Base-by-base conservation (phyloP, 73 alveolate genomes). In the Paramecium bursaria region DNA sequence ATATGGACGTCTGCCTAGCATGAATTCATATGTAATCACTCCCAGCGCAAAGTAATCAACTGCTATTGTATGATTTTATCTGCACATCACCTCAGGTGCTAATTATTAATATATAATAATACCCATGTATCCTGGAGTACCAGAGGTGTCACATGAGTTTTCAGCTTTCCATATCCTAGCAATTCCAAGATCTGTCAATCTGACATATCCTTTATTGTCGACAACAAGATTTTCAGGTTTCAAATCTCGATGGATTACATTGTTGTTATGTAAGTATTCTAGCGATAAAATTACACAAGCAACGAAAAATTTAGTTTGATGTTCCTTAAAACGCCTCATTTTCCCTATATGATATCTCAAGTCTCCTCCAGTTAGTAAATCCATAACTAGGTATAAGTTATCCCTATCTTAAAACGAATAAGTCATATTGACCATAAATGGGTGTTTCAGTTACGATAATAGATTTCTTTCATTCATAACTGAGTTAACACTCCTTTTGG, bases 101-200 rank as follows among this genome's bases (percentile, higher is more conserved):
- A 85, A 88, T 11, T 15, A 30, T 52, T 2, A 9, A 2, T 86
- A 54, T 14, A 19, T 3, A 4, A 13, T 25, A 61, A 48, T 82
- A 85, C 91, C 95, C 98, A 94, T 94, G 85, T 96, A 96, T 7
- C 99, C 98, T 0, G 99, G 99, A 19, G 99, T 96, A 0, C 99
- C 99, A 35, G 97, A 90, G 31, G 98, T 97, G 80, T 97, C 99
- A 61, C 88, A 60, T 11, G 97, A 90, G 74, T 97, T 97, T 42
- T 95, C 96, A 13, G 92, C 90, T 13, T 87, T 85, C 92, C 87
- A 85, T 0, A 88, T 80, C 54, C 96, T 87, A 0, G 99, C 98
- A 22, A 96, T 94, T 13, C 99, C 99, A 54, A 96, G 61, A 89
- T 96, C 99, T 1, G 98, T 94, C 9, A 96, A 85, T 61, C 95